phyloP scores from a whole-genome alignment of 2,329 filamentous ascomycete species.

The Phaeosphaeriaceae sp. region DNA sequence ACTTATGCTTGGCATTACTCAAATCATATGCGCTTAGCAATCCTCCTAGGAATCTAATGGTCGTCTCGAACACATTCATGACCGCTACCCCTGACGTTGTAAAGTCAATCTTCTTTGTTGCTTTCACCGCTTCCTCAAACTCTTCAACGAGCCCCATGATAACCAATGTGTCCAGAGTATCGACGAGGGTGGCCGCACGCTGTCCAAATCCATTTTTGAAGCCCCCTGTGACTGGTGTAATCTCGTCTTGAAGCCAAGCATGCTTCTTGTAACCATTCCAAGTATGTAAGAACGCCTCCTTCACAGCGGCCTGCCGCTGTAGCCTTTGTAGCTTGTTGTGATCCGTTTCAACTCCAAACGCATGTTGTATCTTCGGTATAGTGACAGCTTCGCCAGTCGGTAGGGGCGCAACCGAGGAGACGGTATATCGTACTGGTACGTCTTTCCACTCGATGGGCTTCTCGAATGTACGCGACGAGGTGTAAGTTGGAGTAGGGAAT shows the following conservation, averaged over 20 bases:
- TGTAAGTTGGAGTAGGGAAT: conserved; percentile 28
- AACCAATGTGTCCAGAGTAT: conserved; percentile 67
- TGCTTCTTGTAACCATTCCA: conserved; percentile 60
- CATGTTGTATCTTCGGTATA: conserved; percentile 48
- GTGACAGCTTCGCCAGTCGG: conserved; percentile 36
- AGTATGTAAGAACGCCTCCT: conserved; percentile 45
- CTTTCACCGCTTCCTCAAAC: conserved; percentile 61
- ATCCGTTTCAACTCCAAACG: conserved; percentile 44
- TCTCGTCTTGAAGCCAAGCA: conserved; percentile 63
- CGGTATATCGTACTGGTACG: conserved; percentile 38
- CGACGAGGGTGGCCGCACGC: conserved; percentile 67
- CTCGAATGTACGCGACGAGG: conserved; percentile 34
- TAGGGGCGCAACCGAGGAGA: conserved; percentile 39
- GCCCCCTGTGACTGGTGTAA: conserved; percentile 58
- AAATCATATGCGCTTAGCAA: conserved; percentile 49
- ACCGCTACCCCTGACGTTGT: conserved; percentile 45
- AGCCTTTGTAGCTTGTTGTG: conserved; percentile 40
- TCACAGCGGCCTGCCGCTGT: conserved; percentile 43
- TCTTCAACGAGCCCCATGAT: conserved; percentile 67
- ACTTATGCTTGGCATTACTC: conserved; percentile 41
- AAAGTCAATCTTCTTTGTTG: conserved; percentile 63
- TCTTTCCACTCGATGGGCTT: conserved; percentile 44
- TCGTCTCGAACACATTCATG: conserved; percentile 51
- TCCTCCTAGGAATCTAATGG: conserved; percentile 49
- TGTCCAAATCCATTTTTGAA: conserved; percentile 59